phyloP scores from a whole-genome alignment of 768 basidiomycete genomes.

The Trametes sanguinea region DNA sequence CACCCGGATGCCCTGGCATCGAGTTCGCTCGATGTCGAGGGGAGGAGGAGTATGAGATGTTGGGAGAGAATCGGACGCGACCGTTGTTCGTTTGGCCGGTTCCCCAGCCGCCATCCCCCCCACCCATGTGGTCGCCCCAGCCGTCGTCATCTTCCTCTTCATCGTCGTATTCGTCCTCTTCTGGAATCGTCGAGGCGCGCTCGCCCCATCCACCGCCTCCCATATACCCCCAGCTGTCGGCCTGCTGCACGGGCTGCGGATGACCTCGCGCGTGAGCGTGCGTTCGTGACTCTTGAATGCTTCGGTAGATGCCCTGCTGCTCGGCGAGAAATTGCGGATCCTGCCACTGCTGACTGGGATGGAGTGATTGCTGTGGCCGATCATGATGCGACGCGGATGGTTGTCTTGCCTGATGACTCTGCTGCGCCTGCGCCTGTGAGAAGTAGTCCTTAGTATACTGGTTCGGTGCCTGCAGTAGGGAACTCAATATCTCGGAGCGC shows the following conservation, averaged over 20 bases:
- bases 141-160: conserved; percentile 23
- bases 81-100: conserved; percentile 12
- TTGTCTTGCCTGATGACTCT: not conserved
- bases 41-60: conserved; percentile 19
- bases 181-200: conserved; percentile 16
- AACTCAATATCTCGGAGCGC: conserved; percentile 21
- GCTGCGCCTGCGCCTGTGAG: conserved; percentile 22
- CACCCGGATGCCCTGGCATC: not conserved
- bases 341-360: conserved; percentile 13
- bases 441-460: conserved; percentile 24
- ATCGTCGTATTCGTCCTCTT: conserved; percentile 23
- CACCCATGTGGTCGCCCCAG: conserved; percentile 15
- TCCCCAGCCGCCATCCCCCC: conserved; percentile 20
- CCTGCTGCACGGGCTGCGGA: conserved; percentile 23
- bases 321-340: conserved; percentile 13
- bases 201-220: conserved; percentile 19
- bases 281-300: conserved; percentile 9
- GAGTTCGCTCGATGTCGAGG: not conserved
- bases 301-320: conserved; percentile 16
- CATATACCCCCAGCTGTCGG: conserved; percentile 29
- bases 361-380: conserved; percentile 1
- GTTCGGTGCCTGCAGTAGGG: conserved; percentile 19
- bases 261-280: conserved; percentile 2
- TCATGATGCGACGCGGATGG: not conserved
- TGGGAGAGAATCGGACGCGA: conserved; percentile 22